Evolutionary conservation across 768 basidiomycete genomes (phyloP).

Genomic region (Pulveroboletus sp.): DNA sequence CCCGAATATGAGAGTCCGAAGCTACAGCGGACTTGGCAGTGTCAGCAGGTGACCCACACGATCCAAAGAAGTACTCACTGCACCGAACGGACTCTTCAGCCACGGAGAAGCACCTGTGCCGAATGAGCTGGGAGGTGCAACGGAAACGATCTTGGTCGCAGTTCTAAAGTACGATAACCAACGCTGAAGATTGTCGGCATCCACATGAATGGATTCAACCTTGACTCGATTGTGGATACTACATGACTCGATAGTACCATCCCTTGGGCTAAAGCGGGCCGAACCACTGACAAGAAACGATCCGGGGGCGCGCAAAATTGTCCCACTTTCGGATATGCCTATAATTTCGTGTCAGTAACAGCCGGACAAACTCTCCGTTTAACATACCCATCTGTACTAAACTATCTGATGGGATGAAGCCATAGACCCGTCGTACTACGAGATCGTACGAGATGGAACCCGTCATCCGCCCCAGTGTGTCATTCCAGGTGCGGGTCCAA

Average conservation of each 20-base stretch:
- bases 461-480: conserved; percentile 60
- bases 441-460: conserved; percentile 52
- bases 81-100: conserved; percentile 25
- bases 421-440: conserved; percentile 43
- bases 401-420: conserved; percentile 31
- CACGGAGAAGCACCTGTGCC: conserved; percentile 18
- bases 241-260: conserved; percentile 47
- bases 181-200: conserved; percentile 37
- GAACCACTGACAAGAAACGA: conserved; percentile 43
- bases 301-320: conserved; percentile 46
- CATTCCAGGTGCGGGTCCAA: conserved; percentile 65
- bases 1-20: conserved; percentile 13
- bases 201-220: conserved; percentile 43
- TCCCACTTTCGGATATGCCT: conserved; percentile 25
- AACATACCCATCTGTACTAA: conserved; percentile 28
- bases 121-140: conserved; percentile 1
- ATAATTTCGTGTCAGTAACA: background rate
- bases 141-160: conserved; percentile 1
- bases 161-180: conserved; percentile 13
- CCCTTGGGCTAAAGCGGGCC: conserved; percentile 54
- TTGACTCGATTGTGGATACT: conserved; percentile 45
- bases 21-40: conserved; percentile 14
- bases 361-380: background rate
- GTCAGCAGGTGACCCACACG: conserved; percentile 2
- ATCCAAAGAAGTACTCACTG: conserved; percentile 13